Evolutionary conservation across 2,329 filamentous ascomycete genomes (phyloP).

Genomic region (Pseudopithomyces maydicus): DNA sequence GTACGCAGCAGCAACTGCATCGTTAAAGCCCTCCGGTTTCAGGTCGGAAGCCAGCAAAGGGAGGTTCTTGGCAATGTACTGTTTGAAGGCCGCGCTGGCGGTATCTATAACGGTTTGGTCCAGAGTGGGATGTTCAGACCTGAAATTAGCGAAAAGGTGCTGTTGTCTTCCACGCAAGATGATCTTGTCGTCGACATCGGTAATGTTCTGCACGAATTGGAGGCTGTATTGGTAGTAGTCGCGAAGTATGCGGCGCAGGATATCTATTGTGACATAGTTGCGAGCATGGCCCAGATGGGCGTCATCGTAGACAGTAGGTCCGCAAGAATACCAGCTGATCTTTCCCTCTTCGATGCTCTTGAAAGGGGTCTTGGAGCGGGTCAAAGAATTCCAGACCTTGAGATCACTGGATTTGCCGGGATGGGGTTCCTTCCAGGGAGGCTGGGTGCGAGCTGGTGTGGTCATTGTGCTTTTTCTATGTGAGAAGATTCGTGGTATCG

Average conservation of each 20-base stretch:
- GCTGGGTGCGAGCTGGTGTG: slow-evolving; percentile 43
- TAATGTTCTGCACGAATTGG: slow-evolving; percentile 92
- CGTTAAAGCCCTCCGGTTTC: slow-evolving; percentile 53
- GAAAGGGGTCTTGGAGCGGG: slow-evolving; percentile 70
- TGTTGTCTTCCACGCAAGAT: slow-evolving; percentile 74
- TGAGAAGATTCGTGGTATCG: slow-evolving; percentile 26
- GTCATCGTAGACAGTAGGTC: slow-evolving; percentile 84
- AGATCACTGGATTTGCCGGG: slow-evolving; percentile 58
- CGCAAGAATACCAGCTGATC: slow-evolving; percentile 87
- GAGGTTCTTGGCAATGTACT: slow-evolving; percentile 72
- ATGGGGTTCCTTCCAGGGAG: slow-evolving; percentile 46
- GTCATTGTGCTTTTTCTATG: slow-evolving; percentile 29
- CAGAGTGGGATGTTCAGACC: slow-evolving; percentile 54
- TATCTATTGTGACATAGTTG: slow-evolving; percentile 72
- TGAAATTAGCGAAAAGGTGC: slow-evolving; percentile 74
- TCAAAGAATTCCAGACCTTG: slow-evolving; percentile 81
- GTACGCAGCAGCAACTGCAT: slow-evolving; percentile 58
- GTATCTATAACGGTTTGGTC: slow-evolving; percentile 53
- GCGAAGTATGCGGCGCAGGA: not conserved
- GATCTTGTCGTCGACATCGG: slow-evolving; percentile 64
- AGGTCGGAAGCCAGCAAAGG: slow-evolving; percentile 54
- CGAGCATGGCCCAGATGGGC: slow-evolving; percentile 81
- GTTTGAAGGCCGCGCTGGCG: slow-evolving; percentile 57
- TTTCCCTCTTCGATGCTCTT: slow-evolving; percentile 70
- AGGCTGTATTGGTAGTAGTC: slow-evolving; percentile 50